Base-by-base conservation (phyloP, 163 green algal species). In the Volvox carteri region DNA sequence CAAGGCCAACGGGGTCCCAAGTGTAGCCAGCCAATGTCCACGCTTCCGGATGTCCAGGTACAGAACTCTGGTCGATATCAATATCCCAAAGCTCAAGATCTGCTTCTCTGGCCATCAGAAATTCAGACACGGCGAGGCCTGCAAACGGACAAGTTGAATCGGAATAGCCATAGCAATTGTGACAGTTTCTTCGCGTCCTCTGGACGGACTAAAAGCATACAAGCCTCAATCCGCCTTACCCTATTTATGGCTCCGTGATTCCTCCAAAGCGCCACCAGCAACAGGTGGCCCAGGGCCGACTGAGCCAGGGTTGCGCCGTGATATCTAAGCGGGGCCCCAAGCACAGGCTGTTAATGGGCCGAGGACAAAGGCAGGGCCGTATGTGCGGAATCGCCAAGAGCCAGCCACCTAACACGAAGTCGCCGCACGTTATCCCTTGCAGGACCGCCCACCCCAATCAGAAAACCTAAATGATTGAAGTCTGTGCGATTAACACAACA, bases 1-100 rank as follows among this genome's bases (percentile, higher is more conserved):
- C 52, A 1, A 88, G 68, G 37, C 70, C 50, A 0, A 88, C 67
- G 21, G 83, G 68, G 11, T 88, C 83, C 83, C 83, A 88, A 33
- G 19, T 74, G 18, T 88, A 88, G 3, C 50, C 68, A 4, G 35
- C 35, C 37, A 83, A 39, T 1, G 28, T 88, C 83, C 83, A 88
- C 39, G 33, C 25, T 1, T 56, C 54, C 39, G 52, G 56, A 6
- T 44, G 19, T 42, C 14, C 54, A 37, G 54, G 35, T 48, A 25
- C 74, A 28, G 74, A 81, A 50, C 44, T 62, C 50, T 80, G 73
- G 6, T 74, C 78, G 41, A 86, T 62, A 50, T 77, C 78, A 48
- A 86, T 62, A 65, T 86, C 78, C 78, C 78, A 86, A 30, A 75
- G 30, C 37, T 75, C 78, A 60, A 86, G 37, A 70, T 75, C 56